Base-by-base conservation (phyloP, 2,329 filamentous ascomycete species). In the Aspergillus sclerotialis region DNA sequence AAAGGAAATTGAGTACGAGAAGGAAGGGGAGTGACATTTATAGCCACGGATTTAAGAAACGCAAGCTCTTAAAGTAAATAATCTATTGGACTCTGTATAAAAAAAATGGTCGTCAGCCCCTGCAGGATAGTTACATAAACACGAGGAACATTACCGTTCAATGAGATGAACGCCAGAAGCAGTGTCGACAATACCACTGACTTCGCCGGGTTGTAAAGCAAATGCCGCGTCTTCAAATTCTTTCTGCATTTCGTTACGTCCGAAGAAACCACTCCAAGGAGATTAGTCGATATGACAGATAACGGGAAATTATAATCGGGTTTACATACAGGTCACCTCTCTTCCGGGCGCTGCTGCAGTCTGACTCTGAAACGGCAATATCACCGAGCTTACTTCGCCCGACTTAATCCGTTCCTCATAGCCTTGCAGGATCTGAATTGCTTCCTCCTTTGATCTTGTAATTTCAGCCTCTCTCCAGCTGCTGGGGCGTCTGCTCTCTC, bases 201-300 rank as follows among this genome's bases (percentile, higher is more conserved):
- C 79, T 64, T 95, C 78, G 21, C 88, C 89, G 2, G 82, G 81
- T 62, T 89, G 76, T 36, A 98, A 72, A n/a, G 76, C 81, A 66
- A 98, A 98, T 1, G 92, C 84, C 4, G 89, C 89, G 37, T 95
- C 87, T 67, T 98, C 92, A 56, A 98, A 98, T 65, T 95, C 90
- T 69, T 89, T 90, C 62, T 98, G 92, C 92, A 98, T 98, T 55
- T 96, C 90, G 17, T 88, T 87, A 52, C 76, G 80, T 36, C 87
- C 89, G 62, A 98, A 98, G 64, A 89, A 94, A 13, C 92, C 92
- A 44, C 78, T 82, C 26, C 12, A 32, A 35, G 21, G 28, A 16
- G 30, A 33, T 50, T 38, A 53, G 49, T 21, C 17, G 36, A 27
- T 30, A 25, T 25, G 32, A 8, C 13, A 24, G 32, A 43, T 18